Percentiles rank a stretch among this genome's conserved stretches.
Conservation (phyloP, 2,329 filamentous ascomycete genomes). For the Xylariales sp. region DNA sequence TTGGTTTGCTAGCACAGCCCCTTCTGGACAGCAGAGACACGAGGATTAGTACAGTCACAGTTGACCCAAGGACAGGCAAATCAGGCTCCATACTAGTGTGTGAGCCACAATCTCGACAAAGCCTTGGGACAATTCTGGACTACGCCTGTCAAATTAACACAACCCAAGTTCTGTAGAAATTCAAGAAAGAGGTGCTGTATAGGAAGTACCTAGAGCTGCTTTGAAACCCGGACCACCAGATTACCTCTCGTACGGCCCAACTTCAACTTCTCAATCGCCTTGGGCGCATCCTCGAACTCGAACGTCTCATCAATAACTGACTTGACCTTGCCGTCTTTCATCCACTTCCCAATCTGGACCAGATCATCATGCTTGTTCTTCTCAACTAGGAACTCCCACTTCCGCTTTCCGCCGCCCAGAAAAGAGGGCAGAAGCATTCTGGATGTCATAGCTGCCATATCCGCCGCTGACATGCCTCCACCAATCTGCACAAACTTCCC, state of each 20-base stretch:
- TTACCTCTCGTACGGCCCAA: slow-evolving; percentile 54
- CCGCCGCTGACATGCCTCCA: slow-evolving; percentile 21
- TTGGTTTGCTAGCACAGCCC: too few relatives aligned
- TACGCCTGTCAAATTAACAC: too few relatives aligned
- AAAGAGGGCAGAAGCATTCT: slow-evolving; percentile 26
- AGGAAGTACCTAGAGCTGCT: too few relatives aligned
- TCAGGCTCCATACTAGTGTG: too few relatives aligned
- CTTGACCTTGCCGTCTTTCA: slow-evolving; percentile 55
- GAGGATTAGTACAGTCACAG: too few relatives aligned
- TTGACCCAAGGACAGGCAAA: too few relatives aligned
- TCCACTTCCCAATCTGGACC: slow-evolving; percentile 45
- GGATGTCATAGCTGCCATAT: slow-evolving; percentile 13
- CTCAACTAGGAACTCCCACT: slow-evolving; percentile 32
- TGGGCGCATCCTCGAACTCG: slow-evolving; percentile 49
- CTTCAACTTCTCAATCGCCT: slow-evolving; percentile 56
- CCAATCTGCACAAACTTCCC: slow-evolving; percentile 52
- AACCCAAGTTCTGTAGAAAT: too few relatives aligned
- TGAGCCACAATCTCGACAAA: too few relatives aligned
- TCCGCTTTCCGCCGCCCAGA: slow-evolving; percentile 36
- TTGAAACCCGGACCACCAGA: slow-evolving; percentile 37
- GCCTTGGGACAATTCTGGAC: too few relatives aligned
- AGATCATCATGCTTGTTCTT: slow-evolving; percentile 39
- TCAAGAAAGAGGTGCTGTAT: too few relatives aligned
- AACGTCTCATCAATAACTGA: slow-evolving; percentile 51
- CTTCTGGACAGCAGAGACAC: too few relatives aligned